A percentile compares a stretch with the other conserved stretches of the same genome.
phyloP scores from a whole-genome alignment of 306 rosid genomes.

The Abrus pulchellus region DNA sequence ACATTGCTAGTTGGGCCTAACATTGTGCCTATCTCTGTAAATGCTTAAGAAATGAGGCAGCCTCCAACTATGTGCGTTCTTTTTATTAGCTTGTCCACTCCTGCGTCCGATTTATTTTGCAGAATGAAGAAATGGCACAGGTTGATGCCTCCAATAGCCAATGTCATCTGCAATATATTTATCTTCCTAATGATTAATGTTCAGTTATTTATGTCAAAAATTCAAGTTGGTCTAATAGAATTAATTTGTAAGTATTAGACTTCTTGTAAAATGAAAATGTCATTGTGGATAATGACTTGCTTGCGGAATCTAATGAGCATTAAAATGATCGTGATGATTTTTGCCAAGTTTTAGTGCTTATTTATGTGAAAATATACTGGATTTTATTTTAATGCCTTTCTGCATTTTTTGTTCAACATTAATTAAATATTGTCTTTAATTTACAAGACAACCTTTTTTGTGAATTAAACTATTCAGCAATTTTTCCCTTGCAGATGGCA shows the following conservation, averaged over 20 bases:
- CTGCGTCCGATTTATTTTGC: constrained; percentile 33
- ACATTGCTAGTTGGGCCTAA: constrained; percentile 16
- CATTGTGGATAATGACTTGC: background rate
- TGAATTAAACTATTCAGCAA: constrained; percentile 30
- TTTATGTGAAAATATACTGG: background rate
- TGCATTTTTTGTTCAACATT: constrained; percentile 9
- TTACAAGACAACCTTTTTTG: background rate
- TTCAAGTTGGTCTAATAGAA: background rate
- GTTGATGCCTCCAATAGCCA: constrained; percentile 30
- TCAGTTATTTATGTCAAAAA: constrained; percentile 22
- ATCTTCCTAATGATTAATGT: constrained; percentile 22
- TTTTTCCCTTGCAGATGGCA: constrained; percentile 72
- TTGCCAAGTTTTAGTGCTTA: constrained; percentile 25
- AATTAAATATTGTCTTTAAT: background rate
- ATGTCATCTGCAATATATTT: background rate
- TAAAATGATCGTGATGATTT: background rate
- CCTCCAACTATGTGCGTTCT: constrained; percentile 14
- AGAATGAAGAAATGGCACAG: constrained; percentile 3
- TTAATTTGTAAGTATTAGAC: background rate
- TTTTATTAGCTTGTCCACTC: constrained; percentile 11
- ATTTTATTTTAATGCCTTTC: background rate
- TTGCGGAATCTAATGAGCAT: background rate
- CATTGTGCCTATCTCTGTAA: constrained; percentile 12
- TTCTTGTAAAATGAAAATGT: constrained; percentile 3
- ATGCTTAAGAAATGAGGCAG: constrained; percentile 19